Evolutionary conservation across 805 yeast species (phyloP).

Genomic region (Candida insectorum): DNA sequence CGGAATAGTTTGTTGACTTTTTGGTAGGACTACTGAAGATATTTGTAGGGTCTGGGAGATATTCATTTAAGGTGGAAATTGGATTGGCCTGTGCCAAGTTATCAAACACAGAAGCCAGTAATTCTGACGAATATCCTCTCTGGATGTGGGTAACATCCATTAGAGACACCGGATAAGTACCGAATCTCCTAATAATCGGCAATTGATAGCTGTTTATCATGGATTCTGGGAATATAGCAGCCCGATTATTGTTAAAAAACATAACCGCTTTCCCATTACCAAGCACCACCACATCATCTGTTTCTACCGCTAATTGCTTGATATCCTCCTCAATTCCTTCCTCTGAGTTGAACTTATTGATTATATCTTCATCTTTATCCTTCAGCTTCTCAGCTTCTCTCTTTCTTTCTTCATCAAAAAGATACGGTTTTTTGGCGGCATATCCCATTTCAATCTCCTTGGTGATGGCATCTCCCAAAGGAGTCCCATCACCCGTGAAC

Average conservation of each 20-base stretch:
- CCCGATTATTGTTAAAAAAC: constrained; percentile 40
- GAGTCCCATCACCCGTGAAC: constrained; percentile 61
- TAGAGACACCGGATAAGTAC: constrained; percentile 30
- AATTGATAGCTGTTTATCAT: constrained; percentile 39
- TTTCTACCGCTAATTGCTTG: constrained; percentile 17
- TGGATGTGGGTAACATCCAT: constrained; percentile 48
- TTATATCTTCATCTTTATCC: constrained; percentile 7
- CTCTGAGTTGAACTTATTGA: constrained; percentile 15
- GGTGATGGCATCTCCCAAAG: constrained; percentile 50
- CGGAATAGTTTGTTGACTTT: constrained; percentile 13
- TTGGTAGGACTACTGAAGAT: constrained; percentile 18
- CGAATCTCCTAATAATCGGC: constrained; percentile 32
- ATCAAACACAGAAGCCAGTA: constrained; percentile 29
- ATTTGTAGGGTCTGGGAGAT: constrained; percentile 26
- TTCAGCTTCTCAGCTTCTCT: constrained; percentile 1
- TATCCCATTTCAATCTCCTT: constrained; percentile 59
- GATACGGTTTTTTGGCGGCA: constrained; percentile 34
- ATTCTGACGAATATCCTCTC: constrained; percentile 46
- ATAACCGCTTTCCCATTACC: constrained; percentile 35
- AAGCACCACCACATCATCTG: constrained; percentile 26
- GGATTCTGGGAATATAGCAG: constrained; percentile 44
- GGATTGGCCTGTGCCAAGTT: constrained; percentile 26
- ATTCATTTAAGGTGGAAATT: constrained; percentile 30
- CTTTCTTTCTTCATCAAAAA: constrained; percentile 13
- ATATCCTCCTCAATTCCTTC: constrained; percentile 11